phyloP scores from a whole-genome alignment of 495 filamentous ascomycete genomes.

The Talaromyces stipitatus region DNA sequence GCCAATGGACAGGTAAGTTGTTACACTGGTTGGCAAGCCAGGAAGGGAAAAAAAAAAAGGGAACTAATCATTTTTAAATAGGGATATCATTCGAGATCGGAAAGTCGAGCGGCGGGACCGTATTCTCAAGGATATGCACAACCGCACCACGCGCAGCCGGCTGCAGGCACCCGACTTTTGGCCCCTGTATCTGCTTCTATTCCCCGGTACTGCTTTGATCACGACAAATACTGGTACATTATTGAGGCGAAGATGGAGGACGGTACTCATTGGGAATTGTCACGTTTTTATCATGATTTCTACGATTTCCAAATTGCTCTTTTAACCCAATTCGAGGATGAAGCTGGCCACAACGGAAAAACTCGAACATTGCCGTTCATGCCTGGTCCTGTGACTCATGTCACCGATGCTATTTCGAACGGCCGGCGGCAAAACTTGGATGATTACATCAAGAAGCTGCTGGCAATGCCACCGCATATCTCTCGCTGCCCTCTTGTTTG shows the following conservation, averaged over 20 bases:
- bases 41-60: too few species aligned
- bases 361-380: conserved; percentile 90
- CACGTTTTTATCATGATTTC: conserved; percentile 94
- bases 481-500: conserved; percentile 74
- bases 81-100: conserved; percentile 33
- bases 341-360: conserved; percentile 73
- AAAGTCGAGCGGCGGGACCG: conserved; percentile 7
- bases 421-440: conserved; percentile 86
- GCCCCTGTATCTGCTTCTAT: conserved; percentile 73
- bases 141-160: conserved; percentile 24
- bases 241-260: conserved; percentile 90
- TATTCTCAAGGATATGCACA: conserved; percentile 39
- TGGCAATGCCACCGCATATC: conserved; percentile 78
- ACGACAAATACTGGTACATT: conserved; percentile 98
- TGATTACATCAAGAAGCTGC: conserved; percentile 86
- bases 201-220: conserved; percentile 90
- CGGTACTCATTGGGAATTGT: conserved; percentile 84
- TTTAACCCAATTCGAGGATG: conserved; percentile 85
- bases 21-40: too few species aligned
- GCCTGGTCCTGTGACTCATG: conserved; percentile 95
- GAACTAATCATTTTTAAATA: too few species aligned
- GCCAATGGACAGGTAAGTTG: conserved; percentile 41
- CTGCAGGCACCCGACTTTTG: conserved; percentile 22
- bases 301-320: conserved; percentile 98
- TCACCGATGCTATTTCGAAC: conserved; percentile 94